Percentiles rank a stretch among this genome's conserved stretches.
phyloP scores from a whole-genome alignment of 1,284 basidiomycete genomes.

The Stygiomarasmius scandens region DNA sequence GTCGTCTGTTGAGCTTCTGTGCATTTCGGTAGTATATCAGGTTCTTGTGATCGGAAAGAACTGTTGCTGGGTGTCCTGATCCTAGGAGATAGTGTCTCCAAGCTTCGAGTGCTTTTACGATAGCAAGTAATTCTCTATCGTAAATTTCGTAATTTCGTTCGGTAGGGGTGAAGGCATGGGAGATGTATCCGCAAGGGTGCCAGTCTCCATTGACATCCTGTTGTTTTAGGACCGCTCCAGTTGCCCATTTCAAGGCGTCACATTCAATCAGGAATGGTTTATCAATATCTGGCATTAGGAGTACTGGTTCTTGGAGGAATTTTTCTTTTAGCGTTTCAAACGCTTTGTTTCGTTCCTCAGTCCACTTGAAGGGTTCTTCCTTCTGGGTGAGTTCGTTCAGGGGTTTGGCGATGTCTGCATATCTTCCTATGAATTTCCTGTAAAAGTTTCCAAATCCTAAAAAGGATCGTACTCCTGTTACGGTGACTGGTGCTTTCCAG shows the following conservation, averaged over 20 bases:
- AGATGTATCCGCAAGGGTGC: no score
- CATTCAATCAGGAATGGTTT: conserved; percentile 4
- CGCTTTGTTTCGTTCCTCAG: neutral
- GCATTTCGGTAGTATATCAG: conserved; percentile 25
- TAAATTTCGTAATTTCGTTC: conserved; percentile 27
- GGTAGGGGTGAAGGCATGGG: conserved; percentile 10
- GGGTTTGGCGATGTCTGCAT: no score
- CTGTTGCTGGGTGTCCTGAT: no score
- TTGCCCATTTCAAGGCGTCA: conserved; percentile 1
- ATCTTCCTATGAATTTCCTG: no score
- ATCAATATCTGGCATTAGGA: neutral
- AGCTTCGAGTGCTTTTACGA: no score
- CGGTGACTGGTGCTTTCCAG: no score
- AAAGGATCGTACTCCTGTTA: no score
- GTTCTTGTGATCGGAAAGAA: conserved; percentile 36
- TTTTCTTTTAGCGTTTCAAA: neutral
- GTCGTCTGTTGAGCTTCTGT: conserved; percentile 33
- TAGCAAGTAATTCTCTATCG: no score
- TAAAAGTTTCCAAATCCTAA: no score
- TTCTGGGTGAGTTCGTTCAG: conserved; percentile 23
- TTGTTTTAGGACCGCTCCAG: conserved; percentile 21
- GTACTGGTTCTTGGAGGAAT: neutral
- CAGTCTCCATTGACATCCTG: no score
- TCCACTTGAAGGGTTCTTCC: neutral
- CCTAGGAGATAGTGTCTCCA: conserved; percentile 11